Base-by-base conservation (phyloP, 352 stramenopile genomes). In the Phytophthora capsici region DNA sequence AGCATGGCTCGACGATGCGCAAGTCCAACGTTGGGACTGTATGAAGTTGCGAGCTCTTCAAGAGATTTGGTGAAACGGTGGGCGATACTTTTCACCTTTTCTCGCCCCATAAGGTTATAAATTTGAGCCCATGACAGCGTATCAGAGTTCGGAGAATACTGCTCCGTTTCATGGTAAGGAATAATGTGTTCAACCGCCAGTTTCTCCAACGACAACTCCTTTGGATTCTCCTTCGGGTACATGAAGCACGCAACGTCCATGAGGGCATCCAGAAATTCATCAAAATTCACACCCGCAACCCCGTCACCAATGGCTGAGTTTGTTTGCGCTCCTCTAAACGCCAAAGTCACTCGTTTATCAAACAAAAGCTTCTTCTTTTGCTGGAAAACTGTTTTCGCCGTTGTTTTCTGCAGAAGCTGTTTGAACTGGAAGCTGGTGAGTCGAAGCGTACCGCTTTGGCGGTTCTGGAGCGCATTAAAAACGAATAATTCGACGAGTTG, bases 341-440 rank as follows among this genome's bases (percentile, higher is more conserved):
- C 66, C 36, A 74, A 32, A 1, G 54, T 38, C 22, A 66, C 66
- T 32, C 54, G 47, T 53, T 83, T 78, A 12, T 80, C 77, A 28
- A 93, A 83, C 2, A 78, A 63, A 2, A 81, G 37, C 37, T 88
- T 89, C 1, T 41, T 50, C n/a, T 66, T 66, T 17, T 30, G 74
- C 12, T 75, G 63, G 17, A 66, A 69, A 1, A 73, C 20, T 2
- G 19, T 54, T 9, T 46, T 32, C 0, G 62, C 44, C 0, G 67
- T 82, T 4, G 72, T 47, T 61, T 82, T 84, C 26, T 85, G 66
- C 2, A 88, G 28, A 17, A 88, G 51, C 20, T 77, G 65, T 46
- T 91, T 93, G 71, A 93, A 90, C 36, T 93, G 82, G 16, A 80
- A 88, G 34, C 76, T 80, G 8, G 83, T 82, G 26, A 93, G 74